Percentiles rank a stretch among this genome's conserved stretches.
These are phyloP conservation scores for Dothideomycetes sp. DNA, from an alignment of 2,329 filamentous ascomycete genomes.

Conservation along the genomic window DNA sequence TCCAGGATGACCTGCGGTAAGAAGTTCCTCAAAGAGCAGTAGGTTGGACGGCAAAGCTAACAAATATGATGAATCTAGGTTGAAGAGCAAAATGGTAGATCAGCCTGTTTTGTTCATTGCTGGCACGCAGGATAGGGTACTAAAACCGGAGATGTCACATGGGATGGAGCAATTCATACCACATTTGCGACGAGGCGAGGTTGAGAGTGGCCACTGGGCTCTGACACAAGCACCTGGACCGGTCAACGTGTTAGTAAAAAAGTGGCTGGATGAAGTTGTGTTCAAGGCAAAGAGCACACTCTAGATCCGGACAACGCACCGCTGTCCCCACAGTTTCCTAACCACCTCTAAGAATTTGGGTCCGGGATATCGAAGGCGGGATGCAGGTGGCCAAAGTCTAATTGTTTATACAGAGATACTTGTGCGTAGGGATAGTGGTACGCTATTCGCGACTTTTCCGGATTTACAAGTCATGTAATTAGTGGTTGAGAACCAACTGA, in stretches of 20 bases:
- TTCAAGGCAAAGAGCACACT: conserved; percentile 39
- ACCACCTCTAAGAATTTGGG: too few relatives aligned
- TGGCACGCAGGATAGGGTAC: conserved; percentile 60
- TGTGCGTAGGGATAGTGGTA: too few relatives aligned
- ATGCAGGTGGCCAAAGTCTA: too few relatives aligned
- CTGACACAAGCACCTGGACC: conserved; percentile 62
- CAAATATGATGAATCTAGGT: conserved; percentile 3
- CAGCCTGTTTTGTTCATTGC: conserved; percentile 63
- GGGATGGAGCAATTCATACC: conserved; percentile 63
- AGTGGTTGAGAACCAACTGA: too few relatives aligned
- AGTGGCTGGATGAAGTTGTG: conserved; percentile 56
- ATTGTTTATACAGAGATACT: too few relatives aligned
- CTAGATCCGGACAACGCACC: too few relatives aligned
- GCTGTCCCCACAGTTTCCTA: too few relatives aligned
- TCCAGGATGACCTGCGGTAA: conserved; percentile 57
- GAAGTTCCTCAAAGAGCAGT: conserved; percentile 7
- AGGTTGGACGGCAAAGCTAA: too few relatives aligned
- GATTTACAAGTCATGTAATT: too few relatives aligned
- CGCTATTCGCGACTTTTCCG: too few relatives aligned
- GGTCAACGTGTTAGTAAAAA: conserved; percentile 58
- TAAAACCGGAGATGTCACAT: conserved; percentile 61
- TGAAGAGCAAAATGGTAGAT: conserved; percentile 36
- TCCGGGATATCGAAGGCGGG: too few relatives aligned
- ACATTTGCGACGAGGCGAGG: conserved; percentile 55
- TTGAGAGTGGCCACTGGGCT: conserved; percentile 73